phyloP scores from a whole-genome alignment of 306 rosid species.

The Castanea crenata region DNA sequence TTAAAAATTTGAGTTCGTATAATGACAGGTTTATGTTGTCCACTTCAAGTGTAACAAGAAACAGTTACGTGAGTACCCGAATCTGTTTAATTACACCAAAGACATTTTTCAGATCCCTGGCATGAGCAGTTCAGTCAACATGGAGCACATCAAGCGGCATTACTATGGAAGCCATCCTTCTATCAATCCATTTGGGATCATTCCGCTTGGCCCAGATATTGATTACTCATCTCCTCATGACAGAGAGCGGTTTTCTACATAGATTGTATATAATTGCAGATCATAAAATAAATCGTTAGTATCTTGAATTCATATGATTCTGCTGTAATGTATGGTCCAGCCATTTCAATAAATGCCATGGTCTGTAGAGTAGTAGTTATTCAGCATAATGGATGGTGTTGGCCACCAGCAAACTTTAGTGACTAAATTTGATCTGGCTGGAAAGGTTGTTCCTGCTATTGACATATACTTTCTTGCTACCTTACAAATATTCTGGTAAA shows the following conservation, averaged over 20 bases:
- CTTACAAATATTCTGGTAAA: too few species aligned
- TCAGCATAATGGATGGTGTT: too few species aligned
- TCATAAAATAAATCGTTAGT: background rate
- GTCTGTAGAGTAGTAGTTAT: too few species aligned
- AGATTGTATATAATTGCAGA: constrained; percentile 18
- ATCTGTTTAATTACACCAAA: constrained; percentile 81
- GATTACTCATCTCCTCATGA: constrained; percentile 71
- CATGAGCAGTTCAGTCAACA: constrained; percentile 64
- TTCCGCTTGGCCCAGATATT: constrained; percentile 68
- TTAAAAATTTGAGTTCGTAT: background rate
- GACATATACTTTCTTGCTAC: too few species aligned
- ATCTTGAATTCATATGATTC: background rate
- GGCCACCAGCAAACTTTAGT: too few species aligned
- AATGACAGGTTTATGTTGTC: constrained; percentile 78
- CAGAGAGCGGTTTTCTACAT: constrained; percentile 64
- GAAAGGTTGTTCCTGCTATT: too few species aligned
- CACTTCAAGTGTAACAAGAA: constrained; percentile 99
- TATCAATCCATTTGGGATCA: constrained; percentile 76
- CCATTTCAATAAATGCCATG: too few species aligned
- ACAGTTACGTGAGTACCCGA: constrained; percentile 64
- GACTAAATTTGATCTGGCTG: too few species aligned
- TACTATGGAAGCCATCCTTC: constrained; percentile 89
- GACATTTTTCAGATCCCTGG: constrained; percentile 85
- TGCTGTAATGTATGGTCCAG: background rate
- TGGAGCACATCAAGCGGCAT: constrained; percentile 77